These are phyloP conservation scores for Colletotrichum scovillei DNA, from an alignment of 2,329 filamentous ascomycete species.

Conservation along the genomic window DNA sequence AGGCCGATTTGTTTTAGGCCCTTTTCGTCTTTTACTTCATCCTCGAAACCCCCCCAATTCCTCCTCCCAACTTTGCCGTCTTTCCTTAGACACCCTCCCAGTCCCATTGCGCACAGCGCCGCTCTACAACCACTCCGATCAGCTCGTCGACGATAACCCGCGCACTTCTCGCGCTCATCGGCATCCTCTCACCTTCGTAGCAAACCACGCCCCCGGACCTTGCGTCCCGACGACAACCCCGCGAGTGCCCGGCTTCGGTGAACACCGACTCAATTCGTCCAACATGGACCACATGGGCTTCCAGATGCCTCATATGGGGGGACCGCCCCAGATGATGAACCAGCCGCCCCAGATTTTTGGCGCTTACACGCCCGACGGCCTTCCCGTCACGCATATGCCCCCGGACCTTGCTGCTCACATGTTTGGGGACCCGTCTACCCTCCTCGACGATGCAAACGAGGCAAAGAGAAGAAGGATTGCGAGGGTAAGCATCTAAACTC, in stretches of 20 bases:
- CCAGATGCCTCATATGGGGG: constrained; percentile 65
- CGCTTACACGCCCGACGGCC: constrained; percentile 68
- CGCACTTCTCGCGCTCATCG: background rate
- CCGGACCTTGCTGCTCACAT: constrained; percentile 70
- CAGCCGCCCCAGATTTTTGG: constrained; percentile 78
- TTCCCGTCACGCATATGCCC: constrained; percentile 67
- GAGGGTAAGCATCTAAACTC: constrained; percentile 63
- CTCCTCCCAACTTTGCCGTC: background rate
- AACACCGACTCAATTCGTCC: constrained; percentile 6
- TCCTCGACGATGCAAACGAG: constrained; percentile 78
- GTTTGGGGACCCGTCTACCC: constrained; percentile 66
- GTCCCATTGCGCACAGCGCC: background rate
- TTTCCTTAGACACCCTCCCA: background rate
- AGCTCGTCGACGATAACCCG: background rate
- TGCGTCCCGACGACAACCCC: background rate
- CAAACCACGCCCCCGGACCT: background rate
- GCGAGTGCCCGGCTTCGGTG: background rate
- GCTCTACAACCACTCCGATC: background rate
- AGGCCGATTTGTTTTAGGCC: background rate
- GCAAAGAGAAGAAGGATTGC: constrained; percentile 91
- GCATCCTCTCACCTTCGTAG: background rate
- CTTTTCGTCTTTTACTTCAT: background rate
- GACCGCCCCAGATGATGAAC: constrained; percentile 69
- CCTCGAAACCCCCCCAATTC: background rate
- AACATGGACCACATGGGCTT: constrained; percentile 67